phyloP scores from a whole-genome alignment of 176 grass and related monocot genomes.

The Bolboschoenus planiculmis region DNA sequence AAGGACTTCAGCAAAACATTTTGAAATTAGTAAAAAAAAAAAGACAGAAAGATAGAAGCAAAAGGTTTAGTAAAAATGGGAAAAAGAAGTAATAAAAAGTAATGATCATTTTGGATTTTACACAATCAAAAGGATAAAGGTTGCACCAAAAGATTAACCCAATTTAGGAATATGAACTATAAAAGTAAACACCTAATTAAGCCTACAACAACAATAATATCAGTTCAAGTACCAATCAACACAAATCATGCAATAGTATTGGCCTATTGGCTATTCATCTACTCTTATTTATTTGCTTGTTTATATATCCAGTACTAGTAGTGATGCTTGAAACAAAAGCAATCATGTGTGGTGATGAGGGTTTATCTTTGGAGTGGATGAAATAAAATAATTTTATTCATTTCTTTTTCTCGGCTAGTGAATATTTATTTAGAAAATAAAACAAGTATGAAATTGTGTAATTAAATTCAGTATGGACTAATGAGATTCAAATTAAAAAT shows the following conservation, averaged over 20 bases:
- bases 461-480: no score
- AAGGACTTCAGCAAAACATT: no score
- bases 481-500: no score
- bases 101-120: not conserved
- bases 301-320: not conserved
- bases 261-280: not conserved
- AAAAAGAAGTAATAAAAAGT: no score
- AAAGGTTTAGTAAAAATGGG: no score
- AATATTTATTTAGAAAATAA: no score
- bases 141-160: not conserved
- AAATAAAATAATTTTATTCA: not conserved
- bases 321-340: not conserved
- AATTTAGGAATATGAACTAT: not conserved
- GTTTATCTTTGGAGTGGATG: not conserved
- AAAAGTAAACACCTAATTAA: not conserved
- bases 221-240: not conserved
- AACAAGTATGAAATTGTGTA: no score
- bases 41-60: no score
- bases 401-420: no score
- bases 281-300: not conserved
- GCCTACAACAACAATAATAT: not conserved
- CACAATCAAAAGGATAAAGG: not conserved
- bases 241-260: not conserved
- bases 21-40: no score
- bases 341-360: not conserved